Evolutionary conservation across 805 yeast species (phyloP), one percentile per base, ranked within the genome.

Genomic region (Wickerhamiella hasegawae): DNA sequence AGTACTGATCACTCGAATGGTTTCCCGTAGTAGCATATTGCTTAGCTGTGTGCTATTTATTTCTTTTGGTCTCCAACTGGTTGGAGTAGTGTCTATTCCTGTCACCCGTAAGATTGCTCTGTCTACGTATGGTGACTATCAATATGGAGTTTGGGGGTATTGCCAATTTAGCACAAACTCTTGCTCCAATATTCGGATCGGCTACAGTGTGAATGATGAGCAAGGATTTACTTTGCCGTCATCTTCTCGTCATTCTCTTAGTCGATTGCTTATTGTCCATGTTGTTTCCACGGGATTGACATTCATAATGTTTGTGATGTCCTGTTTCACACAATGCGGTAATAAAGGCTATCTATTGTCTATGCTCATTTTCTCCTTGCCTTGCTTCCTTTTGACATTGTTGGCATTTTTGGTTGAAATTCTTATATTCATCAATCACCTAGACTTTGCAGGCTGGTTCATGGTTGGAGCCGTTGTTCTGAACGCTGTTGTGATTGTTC

Each of bases 401-500:
- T 60, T 87, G 34, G 75, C 85, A 5, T 80, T 87, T 44, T 58
- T 85, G 40, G 82, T 82, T 3, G 97, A 87, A 52, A 69, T 85
- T 26, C 54, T 85, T 28, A 54, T 87, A 34, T 87, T 87, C 47
- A 66, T 76, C 1, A 80, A 85, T 2, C 72, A 73, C 49, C 58
- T 87, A 36, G 66, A 71, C 36, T 84, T 83, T 74, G 68, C 76
- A 31, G 94, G 94, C 18, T 87, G 96, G 96, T 59, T 78, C 34
- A 68, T 80, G 40, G 58, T 85, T 18, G 72, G 71, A 0, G 69
- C 87, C 1, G 70, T 90, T 0, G 68, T 77, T 2, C 53, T 76
- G 22, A 62, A 75, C 31, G 77, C 87, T 0, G 42, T 76, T 1
- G 64, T 71, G 20, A 73, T 82, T 1, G 66, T 83, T 2, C 52